These are phyloP conservation scores for Corylus americana DNA, from an alignment of 306 rosid genomes.

Conservation along the genomic window DNA sequence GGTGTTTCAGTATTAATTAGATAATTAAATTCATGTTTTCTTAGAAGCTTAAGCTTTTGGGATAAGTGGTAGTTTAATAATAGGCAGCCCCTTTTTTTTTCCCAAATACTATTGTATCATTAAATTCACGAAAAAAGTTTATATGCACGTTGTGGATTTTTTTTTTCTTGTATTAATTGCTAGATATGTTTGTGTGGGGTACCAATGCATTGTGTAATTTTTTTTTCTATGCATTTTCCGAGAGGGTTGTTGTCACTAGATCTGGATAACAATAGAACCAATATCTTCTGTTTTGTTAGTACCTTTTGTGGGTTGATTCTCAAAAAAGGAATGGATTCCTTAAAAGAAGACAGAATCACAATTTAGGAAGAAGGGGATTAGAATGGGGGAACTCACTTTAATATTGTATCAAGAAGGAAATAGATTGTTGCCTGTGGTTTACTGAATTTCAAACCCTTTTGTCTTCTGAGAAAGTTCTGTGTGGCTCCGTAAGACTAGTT, in stretches of 20 bases:
- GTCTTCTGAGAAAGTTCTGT: neutral
- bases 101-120: neutral
- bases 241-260: neutral
- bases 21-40: too few species aligned
- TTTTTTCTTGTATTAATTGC: neutral
- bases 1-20: too few species aligned
- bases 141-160: neutral
- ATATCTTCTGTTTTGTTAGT: neutral
- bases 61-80: too few species aligned
- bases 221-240: neutral
- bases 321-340: neutral
- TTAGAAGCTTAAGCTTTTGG: too few species aligned
- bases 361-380: neutral
- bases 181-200: neutral
- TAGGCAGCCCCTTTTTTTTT: neutral
- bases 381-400: neutral
- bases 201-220: neutral
- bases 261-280: neutral
- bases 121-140: neutral
- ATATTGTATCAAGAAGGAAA: neutral
- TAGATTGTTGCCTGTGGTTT: slow-evolving; percentile 3
- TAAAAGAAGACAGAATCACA: neutral
- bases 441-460: neutral
- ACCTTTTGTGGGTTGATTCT: neutral
- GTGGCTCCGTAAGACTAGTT: neutral